Evolutionary conservation across 805 yeast species (phyloP).

Genomic region (Barnettozyma botsteinii): DNA sequence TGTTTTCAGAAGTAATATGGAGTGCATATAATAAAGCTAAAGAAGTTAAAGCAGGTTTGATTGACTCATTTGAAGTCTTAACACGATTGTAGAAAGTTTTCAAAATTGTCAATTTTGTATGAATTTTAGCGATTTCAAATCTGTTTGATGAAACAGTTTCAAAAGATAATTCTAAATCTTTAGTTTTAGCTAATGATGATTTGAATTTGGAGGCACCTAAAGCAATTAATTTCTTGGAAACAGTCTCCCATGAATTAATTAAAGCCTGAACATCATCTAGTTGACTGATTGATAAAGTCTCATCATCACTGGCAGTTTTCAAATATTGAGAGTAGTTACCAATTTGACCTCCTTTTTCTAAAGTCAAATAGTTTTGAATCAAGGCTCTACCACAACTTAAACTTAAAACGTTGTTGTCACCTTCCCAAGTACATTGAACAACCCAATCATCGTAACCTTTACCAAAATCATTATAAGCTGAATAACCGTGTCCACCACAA

Average conservation of each 20-base stretch:
- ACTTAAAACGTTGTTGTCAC: conserved; percentile 83
- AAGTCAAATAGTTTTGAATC: conserved; percentile 32
- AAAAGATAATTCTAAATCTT: conserved; percentile 17
- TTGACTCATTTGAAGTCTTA: conserved; percentile 28
- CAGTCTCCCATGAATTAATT: conserved; percentile 29
- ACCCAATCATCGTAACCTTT: conserved; percentile 87
- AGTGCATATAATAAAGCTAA: conserved; percentile 60
- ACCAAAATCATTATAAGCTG: conserved; percentile 84
- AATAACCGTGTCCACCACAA: conserved; percentile 95
- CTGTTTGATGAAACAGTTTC: conserved; percentile 23
- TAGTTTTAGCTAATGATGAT: conserved; percentile 9
- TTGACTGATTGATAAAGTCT: conserved; percentile 16
- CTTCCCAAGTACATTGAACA: conserved; percentile 97
- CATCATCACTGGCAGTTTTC: conserved; percentile 9
- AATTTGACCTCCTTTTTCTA: conserved; percentile 28
- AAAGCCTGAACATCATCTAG: conserved; percentile 11
- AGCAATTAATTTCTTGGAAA: conserved; percentile 21
- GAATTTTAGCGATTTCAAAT: conserved; percentile 29
- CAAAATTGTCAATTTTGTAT: conserved; percentile 32
- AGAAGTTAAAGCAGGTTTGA: conserved; percentile 38
- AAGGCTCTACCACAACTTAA: conserved; percentile 76
- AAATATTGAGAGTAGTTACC: conserved; percentile 27
- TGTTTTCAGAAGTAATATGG: conserved; percentile 53
- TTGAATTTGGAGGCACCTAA: conserved; percentile 16
- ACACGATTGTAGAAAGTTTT: conserved; percentile 26